Evolutionary conservation across 176 grass and related monocot species (phyloP).

Genomic region (Neostapfia colusana): DNA sequence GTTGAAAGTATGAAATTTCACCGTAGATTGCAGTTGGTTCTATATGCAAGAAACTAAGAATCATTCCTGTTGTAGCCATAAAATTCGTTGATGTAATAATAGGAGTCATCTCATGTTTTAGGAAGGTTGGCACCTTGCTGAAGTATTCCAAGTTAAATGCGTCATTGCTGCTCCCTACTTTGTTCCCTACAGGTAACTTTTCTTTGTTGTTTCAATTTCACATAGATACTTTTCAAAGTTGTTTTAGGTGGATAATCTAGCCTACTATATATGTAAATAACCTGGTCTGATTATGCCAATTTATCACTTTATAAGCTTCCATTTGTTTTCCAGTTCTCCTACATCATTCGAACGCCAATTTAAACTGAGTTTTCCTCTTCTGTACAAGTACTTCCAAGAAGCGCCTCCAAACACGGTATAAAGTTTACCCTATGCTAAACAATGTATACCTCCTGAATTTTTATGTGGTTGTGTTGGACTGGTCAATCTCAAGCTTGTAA

Average conservation of each 20-base stretch:
- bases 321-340: slow-evolving; percentile 68
- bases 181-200: slow-evolving; percentile 84
- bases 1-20: not conserved
- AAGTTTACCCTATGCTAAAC: not conserved
- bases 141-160: slow-evolving; percentile 78
- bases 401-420: slow-evolving; percentile 62
- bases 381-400: slow-evolving; percentile 92
- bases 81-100: slow-evolving; percentile 29
- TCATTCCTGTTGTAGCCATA: not conserved
- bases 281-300: not conserved
- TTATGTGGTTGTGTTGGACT: not conserved
- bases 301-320: slow-evolving; percentile 11
- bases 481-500: not conserved
- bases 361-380: slow-evolving; percentile 57
- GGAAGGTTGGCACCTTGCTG: slow-evolving; percentile 98
- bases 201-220: slow-evolving; percentile 10
- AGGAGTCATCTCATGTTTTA: slow-evolving; percentile 41
- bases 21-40: not conserved
- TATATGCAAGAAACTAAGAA: not conserved
- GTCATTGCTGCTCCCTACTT: slow-evolving; percentile 83
- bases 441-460: not conserved
- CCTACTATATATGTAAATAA: not conserved
- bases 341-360: slow-evolving; percentile 74
- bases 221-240: not conserved
- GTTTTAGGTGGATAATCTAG: slow-evolving; percentile 6